These are phyloP conservation scores for Biscutella auriculata DNA, from an alignment of 441 rosid species.

Conservation along the genomic window DNA sequence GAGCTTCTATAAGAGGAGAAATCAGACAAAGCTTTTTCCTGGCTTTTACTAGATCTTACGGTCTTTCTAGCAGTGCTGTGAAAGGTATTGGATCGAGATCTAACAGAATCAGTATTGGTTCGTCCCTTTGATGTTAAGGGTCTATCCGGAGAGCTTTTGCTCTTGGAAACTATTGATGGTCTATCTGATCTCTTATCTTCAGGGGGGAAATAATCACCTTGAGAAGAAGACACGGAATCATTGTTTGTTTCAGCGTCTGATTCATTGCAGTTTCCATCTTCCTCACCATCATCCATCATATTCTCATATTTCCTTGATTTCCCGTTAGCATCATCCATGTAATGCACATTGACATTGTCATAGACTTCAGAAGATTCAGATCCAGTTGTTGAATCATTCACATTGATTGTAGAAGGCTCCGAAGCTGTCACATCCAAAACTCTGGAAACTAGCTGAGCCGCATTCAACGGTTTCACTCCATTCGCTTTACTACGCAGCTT, in stretches of 20 bases:
- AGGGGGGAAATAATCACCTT: constrained; percentile 34
- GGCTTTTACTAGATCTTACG: constrained; percentile 28
- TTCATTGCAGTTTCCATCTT: constrained; percentile 1
- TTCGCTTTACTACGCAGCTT: constrained; percentile 15
- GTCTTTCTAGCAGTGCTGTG: constrained; percentile 32
- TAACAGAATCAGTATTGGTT: constrained; percentile 25
- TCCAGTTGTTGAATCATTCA: constrained; percentile 21
- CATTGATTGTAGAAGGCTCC: constrained; percentile 4
- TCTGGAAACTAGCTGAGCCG: constrained; percentile 25
- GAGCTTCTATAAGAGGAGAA: constrained; percentile 26
- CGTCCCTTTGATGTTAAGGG: constrained; percentile 26
- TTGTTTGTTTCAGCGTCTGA: constrained; percentile 12
- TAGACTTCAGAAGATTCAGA: constrained; percentile 25
- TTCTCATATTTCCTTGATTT: constrained; percentile 12
- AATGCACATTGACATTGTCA: constrained; percentile 22
- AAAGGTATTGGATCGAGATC: constrained; percentile 26
- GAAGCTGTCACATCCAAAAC: constrained; percentile 16
- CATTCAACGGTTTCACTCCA: constrained; percentile 18
- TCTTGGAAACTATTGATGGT: constrained; percentile 24
- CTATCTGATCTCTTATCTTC: constrained; percentile 51
- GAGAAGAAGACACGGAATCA: constrained; percentile 41
- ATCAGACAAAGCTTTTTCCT: constrained; percentile 24
- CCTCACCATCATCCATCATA: constrained; percentile 9
- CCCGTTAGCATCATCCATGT: constrained; percentile 22
- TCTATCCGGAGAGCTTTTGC: constrained; percentile 31